Conservation (phyloP, 495 filamentous ascomycete species). For the Oidiodendron maius region DNA sequence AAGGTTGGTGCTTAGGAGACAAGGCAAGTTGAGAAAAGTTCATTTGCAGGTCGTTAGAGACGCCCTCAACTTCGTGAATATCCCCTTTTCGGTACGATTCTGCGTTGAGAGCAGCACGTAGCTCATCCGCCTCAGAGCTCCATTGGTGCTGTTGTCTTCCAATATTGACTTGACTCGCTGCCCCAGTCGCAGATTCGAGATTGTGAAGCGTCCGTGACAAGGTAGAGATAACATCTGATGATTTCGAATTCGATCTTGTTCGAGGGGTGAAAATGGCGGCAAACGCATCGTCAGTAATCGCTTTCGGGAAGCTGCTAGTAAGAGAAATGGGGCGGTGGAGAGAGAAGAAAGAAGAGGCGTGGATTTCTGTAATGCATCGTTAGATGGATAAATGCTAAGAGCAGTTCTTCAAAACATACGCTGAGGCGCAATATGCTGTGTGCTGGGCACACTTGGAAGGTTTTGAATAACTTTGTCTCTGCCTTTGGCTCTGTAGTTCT, state of each 20-base stretch:
- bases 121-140: conserved; percentile 36
- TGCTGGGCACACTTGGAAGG: conserved; percentile 79
- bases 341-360: conserved; percentile 89
- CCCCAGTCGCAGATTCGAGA: conserved; percentile 43
- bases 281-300: conserved; percentile 66
- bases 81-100: conserved; percentile 39
- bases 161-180: conserved; percentile 11
- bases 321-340: conserved; percentile 91
- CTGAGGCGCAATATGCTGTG: conserved; percentile 59
- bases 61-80: conserved; percentile 46
- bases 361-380: conserved; percentile 56
- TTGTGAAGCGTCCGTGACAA: conserved; percentile 65
- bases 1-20: conserved; percentile 63
- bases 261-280: conserved; percentile 69
- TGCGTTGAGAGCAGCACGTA: conserved; percentile 41
- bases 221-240: conserved; percentile 69
- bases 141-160: conserved; percentile 21
- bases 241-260: conserved; percentile 34
- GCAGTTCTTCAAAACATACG: conserved; percentile 42
- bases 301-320: conserved; percentile 68
- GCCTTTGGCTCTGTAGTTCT: conserved; percentile 17
- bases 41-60: conserved; percentile 20
- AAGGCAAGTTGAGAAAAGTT: conserved; percentile 29
- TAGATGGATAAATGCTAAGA: conserved; percentile 12
- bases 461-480: conserved; percentile 41